phyloP scores from a whole-genome alignment of 2,329 filamentous ascomycete genomes.

The Akanthomyces lecanii region DNA sequence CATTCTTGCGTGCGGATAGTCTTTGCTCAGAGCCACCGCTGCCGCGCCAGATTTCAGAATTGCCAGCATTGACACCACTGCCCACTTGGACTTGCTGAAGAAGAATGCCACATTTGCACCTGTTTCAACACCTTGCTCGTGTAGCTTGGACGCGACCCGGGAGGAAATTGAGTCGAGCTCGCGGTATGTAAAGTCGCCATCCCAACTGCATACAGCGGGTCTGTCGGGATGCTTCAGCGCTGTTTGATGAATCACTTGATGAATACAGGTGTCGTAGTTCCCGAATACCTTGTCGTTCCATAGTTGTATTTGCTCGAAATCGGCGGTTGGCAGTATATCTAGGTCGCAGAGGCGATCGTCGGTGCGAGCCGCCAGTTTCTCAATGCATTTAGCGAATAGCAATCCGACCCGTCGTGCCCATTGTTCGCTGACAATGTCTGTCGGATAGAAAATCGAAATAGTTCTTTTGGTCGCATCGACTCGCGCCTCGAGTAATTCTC shows the following conservation, averaged over 20 bases:
- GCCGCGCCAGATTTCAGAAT: constrained; percentile 30
- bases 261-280: background rate
- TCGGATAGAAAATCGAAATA: background rate
- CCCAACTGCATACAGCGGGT: background rate
- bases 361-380: background rate
- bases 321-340: background rate
- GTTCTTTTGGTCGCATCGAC: background rate
- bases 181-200: background rate
- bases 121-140: constrained; percentile 28
- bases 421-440: background rate
- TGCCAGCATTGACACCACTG: constrained; percentile 44
- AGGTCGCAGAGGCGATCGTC: background rate
- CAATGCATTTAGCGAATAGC: background rate
- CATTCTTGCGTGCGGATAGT: background rate
- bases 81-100: constrained; percentile 39
- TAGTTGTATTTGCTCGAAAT: background rate
- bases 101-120: constrained; percentile 34
- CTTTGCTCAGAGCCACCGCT: background rate
- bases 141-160: constrained; percentile 32
- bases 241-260: background rate
- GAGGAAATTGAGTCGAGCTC: constrained; percentile 28
- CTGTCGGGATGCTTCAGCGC: background rate
- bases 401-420: background rate
- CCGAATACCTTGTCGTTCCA: background rate
- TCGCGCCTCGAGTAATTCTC: background rate